Percentiles rank a stretch among this genome's conserved stretches.
phyloP scores from a whole-genome alignment of 2,329 filamentous ascomycete genomes.

The Xylariales sp. region DNA sequence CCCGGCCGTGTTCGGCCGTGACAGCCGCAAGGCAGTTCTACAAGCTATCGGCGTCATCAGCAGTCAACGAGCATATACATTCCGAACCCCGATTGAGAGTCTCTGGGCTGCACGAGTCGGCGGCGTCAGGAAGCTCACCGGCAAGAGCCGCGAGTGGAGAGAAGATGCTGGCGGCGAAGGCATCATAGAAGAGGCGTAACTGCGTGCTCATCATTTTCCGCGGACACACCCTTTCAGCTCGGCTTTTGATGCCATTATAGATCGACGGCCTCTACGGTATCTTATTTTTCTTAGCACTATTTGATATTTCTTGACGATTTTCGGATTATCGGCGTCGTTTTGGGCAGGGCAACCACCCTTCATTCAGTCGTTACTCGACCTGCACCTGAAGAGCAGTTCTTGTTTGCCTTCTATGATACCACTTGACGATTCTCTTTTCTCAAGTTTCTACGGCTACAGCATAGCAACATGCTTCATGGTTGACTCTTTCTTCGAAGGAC shows the following conservation, averaged over 20 bases:
- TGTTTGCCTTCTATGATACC: slow-evolving; percentile 9
- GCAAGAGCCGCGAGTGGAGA: slow-evolving; percentile 85
- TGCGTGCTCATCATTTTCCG: neutral
- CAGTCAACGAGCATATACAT: slow-evolving; percentile 89
- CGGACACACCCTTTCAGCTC: slow-evolving; percentile 1
- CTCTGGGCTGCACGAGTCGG: slow-evolving; percentile 81
- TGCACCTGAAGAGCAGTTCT: neutral
- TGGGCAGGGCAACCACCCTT: neutral
- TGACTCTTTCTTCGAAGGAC: neutral
- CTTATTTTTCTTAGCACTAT: slow-evolving; percentile 9
- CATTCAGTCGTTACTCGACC: neutral
- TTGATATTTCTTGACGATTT: slow-evolving; percentile 1
- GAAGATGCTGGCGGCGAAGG: slow-evolving; percentile 75
- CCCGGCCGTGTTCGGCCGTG: slow-evolving; percentile 87
- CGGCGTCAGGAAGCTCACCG: slow-evolving; percentile 76
- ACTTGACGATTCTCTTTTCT: slow-evolving; percentile 6
- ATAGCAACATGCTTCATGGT: slow-evolving; percentile 3
- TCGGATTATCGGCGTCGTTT: neutral
- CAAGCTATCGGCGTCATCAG: slow-evolving; percentile 97
- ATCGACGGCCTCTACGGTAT: slow-evolving; percentile 18
- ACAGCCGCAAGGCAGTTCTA: slow-evolving; percentile 90
- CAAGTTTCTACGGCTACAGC: slow-evolving; percentile 1
- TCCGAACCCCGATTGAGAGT: slow-evolving; percentile 81
- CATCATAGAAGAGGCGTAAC: slow-evolving; percentile 56
- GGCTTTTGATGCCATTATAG: slow-evolving; percentile 14